Evolutionary conservation across 805 yeast genomes (phyloP), one percentile per base, ranked within the genome.

Genomic region (Metschnikowia hibisci): DNA sequence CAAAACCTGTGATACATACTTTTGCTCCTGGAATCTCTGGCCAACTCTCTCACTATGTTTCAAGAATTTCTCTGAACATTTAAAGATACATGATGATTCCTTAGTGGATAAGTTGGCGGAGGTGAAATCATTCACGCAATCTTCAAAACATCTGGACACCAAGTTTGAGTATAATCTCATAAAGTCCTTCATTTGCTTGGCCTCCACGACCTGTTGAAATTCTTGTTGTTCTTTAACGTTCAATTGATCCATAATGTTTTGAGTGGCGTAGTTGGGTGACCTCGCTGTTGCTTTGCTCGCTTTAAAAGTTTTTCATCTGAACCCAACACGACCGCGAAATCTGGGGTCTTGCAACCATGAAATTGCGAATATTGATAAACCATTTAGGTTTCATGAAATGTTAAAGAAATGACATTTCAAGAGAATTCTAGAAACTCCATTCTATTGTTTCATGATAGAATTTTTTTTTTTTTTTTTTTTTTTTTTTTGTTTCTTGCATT

Each of bases 1-100:
- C 10, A 2, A 9, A 18, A 15, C n/a, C 11, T 12, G 15, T 31
- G 8, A 39, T 50, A 66, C 71, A 49, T 64, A 65, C 77, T 93
- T 93, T 70, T 91, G 97, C 64, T 91, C 99, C 72, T 91, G 98
- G 91, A 93, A 93, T 72, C 98, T 83, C 70, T 86, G 91, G 34
- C 99, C 99, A 45, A 93, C 96, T 66, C 99, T 84, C 74, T 93
- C 99, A 67, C 91, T 82, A 76, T 91, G 98, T 67, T 93, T 93
- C 74, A 93, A 78, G 80, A 93, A 93, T 76, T 93, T 93, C 69
- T 91, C 98, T 39, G 96, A 84, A 67, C 99, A 93, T 68, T 85
- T 86, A 75, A 80, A 74, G 50, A 93, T 79, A 72, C 99, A 93
- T 20, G 81, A 60, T 53, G 81, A 81, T 69, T 93, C 99, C 74